A percentile compares a stretch with the other conserved stretches of the same genome.
phyloP scores from a whole-genome alignment of 2,329 filamentous ascomycete species.

The Epichloe aotearoae region DNA sequence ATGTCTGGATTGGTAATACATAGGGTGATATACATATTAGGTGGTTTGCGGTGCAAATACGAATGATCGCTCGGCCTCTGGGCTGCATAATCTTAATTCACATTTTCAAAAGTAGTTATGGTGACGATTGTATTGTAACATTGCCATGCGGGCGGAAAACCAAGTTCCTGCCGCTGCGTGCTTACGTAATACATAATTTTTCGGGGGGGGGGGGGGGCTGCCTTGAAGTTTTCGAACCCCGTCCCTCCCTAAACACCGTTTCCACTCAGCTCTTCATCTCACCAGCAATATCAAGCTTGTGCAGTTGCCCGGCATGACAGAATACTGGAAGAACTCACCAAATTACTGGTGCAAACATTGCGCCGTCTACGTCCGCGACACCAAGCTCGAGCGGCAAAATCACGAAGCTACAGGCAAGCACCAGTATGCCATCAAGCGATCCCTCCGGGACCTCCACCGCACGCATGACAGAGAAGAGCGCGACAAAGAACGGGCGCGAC shows the following conservation, averaged over 20 bases:
- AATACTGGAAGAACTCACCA: slow-evolving; percentile 98
- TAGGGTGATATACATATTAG: background rate
- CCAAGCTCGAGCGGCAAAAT: slow-evolving; percentile 74
- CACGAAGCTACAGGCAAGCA: slow-evolving; percentile 81
- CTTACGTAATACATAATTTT: background rate
- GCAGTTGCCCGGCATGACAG: slow-evolving; percentile 52
- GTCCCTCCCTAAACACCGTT: too few species aligned
- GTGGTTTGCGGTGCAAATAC: slow-evolving; percentile 2
- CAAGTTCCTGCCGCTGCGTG: background rate
- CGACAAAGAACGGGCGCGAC: slow-evolving; percentile 69
- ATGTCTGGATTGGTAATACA: slow-evolving; percentile 1
- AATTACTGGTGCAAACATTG: slow-evolving; percentile 99
- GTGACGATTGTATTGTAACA: background rate
- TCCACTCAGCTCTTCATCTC: too few species aligned
- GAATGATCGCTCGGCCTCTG: background rate
- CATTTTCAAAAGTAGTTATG: too few species aligned
- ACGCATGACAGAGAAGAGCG: slow-evolving; percentile 67
- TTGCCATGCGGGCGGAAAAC: background rate
- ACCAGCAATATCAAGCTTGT: too few species aligned
- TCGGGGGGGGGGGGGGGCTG: too few species aligned
- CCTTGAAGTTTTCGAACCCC: background rate
- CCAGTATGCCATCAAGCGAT: slow-evolving; percentile 76
- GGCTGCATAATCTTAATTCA: background rate
- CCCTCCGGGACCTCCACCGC: slow-evolving; percentile 77
- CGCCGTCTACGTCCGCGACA: slow-evolving; percentile 80